Conservation (phyloP, 768 basidiomycete species). For the Leccinum obscurum region DNA sequence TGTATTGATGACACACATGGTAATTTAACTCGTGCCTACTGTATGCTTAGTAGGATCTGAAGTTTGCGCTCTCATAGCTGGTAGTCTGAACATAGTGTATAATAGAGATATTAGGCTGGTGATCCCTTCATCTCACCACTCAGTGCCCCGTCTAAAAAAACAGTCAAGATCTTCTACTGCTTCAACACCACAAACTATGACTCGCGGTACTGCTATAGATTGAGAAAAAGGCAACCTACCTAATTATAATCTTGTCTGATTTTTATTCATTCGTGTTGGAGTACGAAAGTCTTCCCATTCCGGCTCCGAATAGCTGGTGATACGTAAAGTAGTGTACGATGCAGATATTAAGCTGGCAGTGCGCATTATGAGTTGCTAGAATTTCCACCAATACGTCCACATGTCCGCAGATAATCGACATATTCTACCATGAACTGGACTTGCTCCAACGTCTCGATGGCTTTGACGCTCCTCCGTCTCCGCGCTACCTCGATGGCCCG, state of each 20-base stretch:
- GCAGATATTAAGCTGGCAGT: background rate
- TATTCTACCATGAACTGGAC: conserved; percentile 81
- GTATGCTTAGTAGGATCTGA: background rate
- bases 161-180: too few species aligned
- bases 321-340: conserved; percentile 6
- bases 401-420: conserved; percentile 55
- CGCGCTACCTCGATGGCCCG: conserved; percentile 73
- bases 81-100: background rate
- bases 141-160: too few species aligned
- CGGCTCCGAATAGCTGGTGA: too few species aligned
- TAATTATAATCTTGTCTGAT: too few species aligned
- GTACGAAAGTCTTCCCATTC: too few species aligned
- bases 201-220: too few species aligned
- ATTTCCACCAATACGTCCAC: conserved; percentile 1
- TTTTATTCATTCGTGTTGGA: too few species aligned
- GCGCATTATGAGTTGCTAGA: background rate
- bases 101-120: background rate
- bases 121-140: background rate
- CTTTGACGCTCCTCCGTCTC: conserved; percentile 79
- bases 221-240: too few species aligned
- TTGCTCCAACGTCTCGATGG: conserved; percentile 93
- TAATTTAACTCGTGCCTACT: background rate
- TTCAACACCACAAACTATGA: too few species aligned
- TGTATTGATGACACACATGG: background rate
- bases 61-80: background rate